Conservation (phyloP, 2,329 filamentous ascomycete genomes). For the Corniculantispora saksenae region DNA sequence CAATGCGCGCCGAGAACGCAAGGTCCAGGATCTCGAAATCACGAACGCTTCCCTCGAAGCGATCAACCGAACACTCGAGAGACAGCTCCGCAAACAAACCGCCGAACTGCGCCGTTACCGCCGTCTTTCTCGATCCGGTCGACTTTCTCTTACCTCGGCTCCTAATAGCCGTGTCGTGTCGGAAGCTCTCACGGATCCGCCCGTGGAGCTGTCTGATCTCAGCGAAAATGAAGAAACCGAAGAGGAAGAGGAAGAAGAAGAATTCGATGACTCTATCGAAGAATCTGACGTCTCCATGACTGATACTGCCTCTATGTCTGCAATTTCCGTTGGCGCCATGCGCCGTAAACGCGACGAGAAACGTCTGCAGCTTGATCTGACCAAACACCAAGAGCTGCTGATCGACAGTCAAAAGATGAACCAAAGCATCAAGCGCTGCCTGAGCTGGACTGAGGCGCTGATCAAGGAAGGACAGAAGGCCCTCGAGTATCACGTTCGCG, state of each 20-base stretch:
- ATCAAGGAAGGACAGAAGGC: conserved; percentile 89
- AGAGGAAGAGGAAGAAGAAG: conserved; percentile 43
- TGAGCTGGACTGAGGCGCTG: conserved; percentile 85
- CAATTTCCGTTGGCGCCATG: conserved; percentile 46
- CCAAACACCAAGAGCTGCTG: conserved; percentile 85
- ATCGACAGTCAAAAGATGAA: conserved; percentile 94
- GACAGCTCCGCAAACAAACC: conserved; percentile 88
- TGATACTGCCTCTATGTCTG: conserved; percentile 32
- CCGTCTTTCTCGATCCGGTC: conserved; percentile 79
- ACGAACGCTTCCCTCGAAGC: conserved; percentile 93
- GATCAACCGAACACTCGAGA: conserved; percentile 90
- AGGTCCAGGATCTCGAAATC: conserved; percentile 94
- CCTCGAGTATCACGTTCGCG: conserved; percentile 75
- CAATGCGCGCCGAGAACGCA: conserved; percentile 88
- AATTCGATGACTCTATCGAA: conserved; percentile 52
- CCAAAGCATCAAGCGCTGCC: conserved; percentile 85
- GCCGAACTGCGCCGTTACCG: conserved; percentile 83
- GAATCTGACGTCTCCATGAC: conserved; percentile 52
- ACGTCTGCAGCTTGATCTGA: conserved; percentile 79
- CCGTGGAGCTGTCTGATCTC: conserved; percentile 50
- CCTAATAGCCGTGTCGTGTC: conserved; percentile 48
- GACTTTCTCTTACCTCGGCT: conserved; percentile 62
- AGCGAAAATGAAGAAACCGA: conserved; percentile 48
- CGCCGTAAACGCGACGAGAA: conserved; percentile 77
- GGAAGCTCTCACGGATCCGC: conserved; percentile 44